Conservation (phyloP, 2,329 filamentous ascomycete genomes). For the Microcyclosporella mali region DNA sequence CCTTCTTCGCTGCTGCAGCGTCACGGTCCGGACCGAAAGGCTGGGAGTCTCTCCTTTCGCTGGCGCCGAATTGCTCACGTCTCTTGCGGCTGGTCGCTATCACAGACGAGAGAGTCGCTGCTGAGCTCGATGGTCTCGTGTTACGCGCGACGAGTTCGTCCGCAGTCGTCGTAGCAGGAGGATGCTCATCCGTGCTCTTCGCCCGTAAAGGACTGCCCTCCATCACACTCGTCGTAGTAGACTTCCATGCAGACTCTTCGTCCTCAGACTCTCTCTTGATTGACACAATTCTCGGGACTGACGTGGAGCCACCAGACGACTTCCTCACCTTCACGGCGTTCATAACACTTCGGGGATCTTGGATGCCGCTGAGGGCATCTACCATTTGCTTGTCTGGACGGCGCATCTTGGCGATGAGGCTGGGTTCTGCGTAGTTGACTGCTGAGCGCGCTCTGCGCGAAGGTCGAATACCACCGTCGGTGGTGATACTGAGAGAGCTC, state of each 20-base stretch:
- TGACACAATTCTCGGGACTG: constrained; percentile 4
- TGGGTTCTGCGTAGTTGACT: constrained; percentile 47
- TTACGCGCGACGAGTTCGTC: not conserved
- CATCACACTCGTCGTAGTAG: constrained; percentile 5
- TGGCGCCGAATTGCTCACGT: constrained; percentile 2
- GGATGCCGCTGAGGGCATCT: constrained; percentile 37
- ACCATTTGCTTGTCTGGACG: constrained; percentile 42
- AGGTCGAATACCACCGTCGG: constrained; percentile 33
- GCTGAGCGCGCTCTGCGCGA: constrained; percentile 41
- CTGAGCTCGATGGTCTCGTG: not conserved
- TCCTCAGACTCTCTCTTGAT: constrained; percentile 30
- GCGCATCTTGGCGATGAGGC: constrained; percentile 44
- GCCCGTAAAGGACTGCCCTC: constrained; percentile 17
- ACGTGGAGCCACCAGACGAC: not conserved
- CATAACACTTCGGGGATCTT: constrained; percentile 26
- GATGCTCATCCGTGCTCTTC: constrained; percentile 11
- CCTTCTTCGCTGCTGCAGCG: constrained; percentile 18
- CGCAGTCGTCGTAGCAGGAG: not conserved
- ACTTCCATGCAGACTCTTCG: constrained; percentile 17
- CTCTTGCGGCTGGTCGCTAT: constrained; percentile 2
- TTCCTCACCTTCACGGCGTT: constrained; percentile 17
- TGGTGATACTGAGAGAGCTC: constrained; percentile 25
- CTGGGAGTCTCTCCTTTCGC: not conserved
- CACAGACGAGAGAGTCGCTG: constrained; percentile 1
- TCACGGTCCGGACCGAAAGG: not conserved